Percentiles rank a stretch among this genome's conserved stretches.
Conservation (phyloP, 2,329 filamentous ascomycete genomes). For the Elsinoe batatas region DNA sequence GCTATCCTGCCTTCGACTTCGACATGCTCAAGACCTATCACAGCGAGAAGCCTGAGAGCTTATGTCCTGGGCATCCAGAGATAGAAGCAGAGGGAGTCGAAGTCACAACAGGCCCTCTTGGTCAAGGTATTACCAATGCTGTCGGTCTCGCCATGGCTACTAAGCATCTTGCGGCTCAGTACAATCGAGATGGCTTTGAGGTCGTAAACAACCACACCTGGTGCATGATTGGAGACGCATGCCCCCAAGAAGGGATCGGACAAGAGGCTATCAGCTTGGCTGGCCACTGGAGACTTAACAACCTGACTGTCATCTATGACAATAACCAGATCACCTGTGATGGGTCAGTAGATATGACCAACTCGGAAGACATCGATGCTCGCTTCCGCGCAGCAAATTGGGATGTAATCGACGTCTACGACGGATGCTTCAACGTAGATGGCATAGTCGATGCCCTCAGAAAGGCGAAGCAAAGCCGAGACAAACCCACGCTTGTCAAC, state of each 20-base stretch:
- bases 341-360: slow-evolving; percentile 43
- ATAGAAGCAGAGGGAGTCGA: slow-evolving; percentile 50
- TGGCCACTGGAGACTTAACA: slow-evolving; percentile 46
- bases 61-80: slow-evolving; percentile 43
- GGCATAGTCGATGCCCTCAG: slow-evolving; percentile 39
- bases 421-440: slow-evolving; percentile 45
- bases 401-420: slow-evolving; percentile 45
- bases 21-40: slow-evolving; percentile 49
- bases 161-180: slow-evolving; percentile 46
- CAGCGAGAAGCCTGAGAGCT: slow-evolving; percentile 37
- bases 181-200: slow-evolving; percentile 41
- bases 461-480: slow-evolving; percentile 25
- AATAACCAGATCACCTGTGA: slow-evolving; percentile 53
- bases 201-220: slow-evolving; percentile 44
- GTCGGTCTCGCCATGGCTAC: slow-evolving; percentile 51
- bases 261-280: slow-evolving; percentile 50
- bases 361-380: slow-evolving; percentile 46
- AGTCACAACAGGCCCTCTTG: slow-evolving; percentile 50
- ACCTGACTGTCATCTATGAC: slow-evolving; percentile 49
- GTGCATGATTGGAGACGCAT: slow-evolving; percentile 50
- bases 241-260: slow-evolving; percentile 48
- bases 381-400: slow-evolving; percentile 49
- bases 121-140: slow-evolving; percentile 50
- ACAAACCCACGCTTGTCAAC: slow-evolving; percentile 48
- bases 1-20: slow-evolving; percentile 46